A percentile compares a stretch with the other conserved stretches of the same genome.
These are phyloP conservation scores for Zygnema circumcarinatum DNA, from an alignment of 139 green algal genomes.

Conservation along the genomic window DNA sequence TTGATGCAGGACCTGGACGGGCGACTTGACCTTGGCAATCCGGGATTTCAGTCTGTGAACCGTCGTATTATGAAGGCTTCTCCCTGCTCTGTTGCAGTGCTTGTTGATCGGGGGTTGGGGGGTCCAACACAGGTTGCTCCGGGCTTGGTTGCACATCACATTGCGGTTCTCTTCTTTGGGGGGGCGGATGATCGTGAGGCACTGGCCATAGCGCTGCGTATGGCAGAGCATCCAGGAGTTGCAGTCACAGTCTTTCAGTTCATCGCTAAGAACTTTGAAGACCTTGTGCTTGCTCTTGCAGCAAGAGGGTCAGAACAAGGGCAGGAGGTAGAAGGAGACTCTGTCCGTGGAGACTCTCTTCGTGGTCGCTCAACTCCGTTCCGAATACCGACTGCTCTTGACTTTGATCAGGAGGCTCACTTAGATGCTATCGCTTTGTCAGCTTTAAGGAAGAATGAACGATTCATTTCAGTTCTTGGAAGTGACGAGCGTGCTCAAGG, in stretches of 20 bases:
- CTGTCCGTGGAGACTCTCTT: too few species aligned
- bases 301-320: conserved; percentile 9
- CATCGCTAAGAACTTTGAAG: background rate
- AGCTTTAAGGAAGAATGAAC: background rate
- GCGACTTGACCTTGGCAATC: conserved; percentile 17
- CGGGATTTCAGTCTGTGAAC: conserved; percentile 49
- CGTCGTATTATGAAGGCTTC: conserved; percentile 30
- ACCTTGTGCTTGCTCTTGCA: conserved; percentile 26
- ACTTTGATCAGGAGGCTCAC: conserved; percentile 34
- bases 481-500: background rate
- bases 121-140: conserved; percentile 25
- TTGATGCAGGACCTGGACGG: conserved; percentile 24
- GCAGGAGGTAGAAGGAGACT: background rate
- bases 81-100: conserved; percentile 54
- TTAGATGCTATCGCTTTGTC: conserved; percentile 14
- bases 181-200: conserved; percentile 58
- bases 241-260: conserved; percentile 46
- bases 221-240: conserved; percentile 52
- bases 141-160: background rate
- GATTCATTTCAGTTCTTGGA: background rate
- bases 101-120: conserved; percentile 53
- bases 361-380: background rate
- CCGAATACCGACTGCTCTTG: background rate
- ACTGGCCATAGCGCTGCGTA: conserved; percentile 40
- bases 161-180: conserved; percentile 58